A percentile compares a stretch with the other conserved stretches of the same genome.
Conservation (phyloP, 352 stramenopile genomes). For the Phytophthora citricola region DNA sequence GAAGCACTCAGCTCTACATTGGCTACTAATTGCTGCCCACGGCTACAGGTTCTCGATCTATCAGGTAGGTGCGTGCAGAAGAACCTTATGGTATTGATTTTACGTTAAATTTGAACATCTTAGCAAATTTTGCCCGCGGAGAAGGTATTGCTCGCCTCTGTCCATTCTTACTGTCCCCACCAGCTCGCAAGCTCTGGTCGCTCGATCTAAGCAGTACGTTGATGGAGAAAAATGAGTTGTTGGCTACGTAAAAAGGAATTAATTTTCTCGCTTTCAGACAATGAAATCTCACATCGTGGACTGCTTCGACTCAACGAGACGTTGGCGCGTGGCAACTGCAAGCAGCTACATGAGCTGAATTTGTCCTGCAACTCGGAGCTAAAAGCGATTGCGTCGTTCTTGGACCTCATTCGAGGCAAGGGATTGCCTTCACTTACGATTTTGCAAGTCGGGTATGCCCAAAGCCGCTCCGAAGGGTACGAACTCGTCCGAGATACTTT, state of each 20-base stretch:
- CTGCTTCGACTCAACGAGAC: slow-evolving; percentile 51
- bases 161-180: slow-evolving; percentile 40
- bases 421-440: slow-evolving; percentile 59
- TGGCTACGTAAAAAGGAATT: background rate
- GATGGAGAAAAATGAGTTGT: background rate
- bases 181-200: slow-evolving; percentile 36
- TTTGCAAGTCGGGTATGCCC: slow-evolving; percentile 57
- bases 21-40: slow-evolving; percentile 26
- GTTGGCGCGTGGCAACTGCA: slow-evolving; percentile 43
- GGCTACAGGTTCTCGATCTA: slow-evolving; percentile 45
- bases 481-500: slow-evolving; percentile 48
- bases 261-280: slow-evolving; percentile 36
- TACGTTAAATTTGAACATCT: no score
- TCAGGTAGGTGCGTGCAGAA: slow-evolving; percentile 28
- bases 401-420: slow-evolving; percentile 58
- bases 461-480: slow-evolving; percentile 46
- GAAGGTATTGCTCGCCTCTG: slow-evolving; percentile 56
- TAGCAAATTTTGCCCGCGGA: slow-evolving; percentile 53
- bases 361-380: slow-evolving; percentile 53
- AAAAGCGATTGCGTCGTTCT: slow-evolving; percentile 53
- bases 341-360: slow-evolving; percentile 60
- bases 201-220: slow-evolving; percentile 63
- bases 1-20: slow-evolving; percentile 36
- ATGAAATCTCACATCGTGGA: slow-evolving; percentile 51
- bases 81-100: background rate